Evolutionary conservation across 306 rosid species (phyloP), one percentile per base, ranked within the genome.

Genomic region (Prunus armeniaca): DNA sequence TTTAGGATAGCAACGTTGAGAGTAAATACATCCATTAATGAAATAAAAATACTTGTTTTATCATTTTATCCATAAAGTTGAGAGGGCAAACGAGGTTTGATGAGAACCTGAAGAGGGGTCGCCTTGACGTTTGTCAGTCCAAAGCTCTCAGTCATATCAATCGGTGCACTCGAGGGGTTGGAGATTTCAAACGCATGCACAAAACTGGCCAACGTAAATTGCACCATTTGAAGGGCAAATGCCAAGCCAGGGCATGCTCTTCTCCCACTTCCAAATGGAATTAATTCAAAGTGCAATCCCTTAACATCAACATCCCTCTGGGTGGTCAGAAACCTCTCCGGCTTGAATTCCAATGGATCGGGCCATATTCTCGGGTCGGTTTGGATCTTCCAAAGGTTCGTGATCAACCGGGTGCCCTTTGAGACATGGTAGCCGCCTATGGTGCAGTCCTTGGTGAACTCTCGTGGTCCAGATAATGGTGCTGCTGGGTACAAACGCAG

Each of bases 251-350:
- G 87, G 3, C 91, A 84, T 4, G 76, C 25, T 84, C 89, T 75
- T 43, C 89, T 69, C 0, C 91, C 91, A 12, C 81, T 72, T 1
- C 87, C 89, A 63, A 90, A 88, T 0, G 92, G 96, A 32, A 85
- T 75, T 1, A 88, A 67, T 64, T 86, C 82, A 18, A 78, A 88
- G 63, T 81, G 75, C 2, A 81, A 71, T 7, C 90, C 90, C 66
- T 58, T 88, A 0, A 84, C 74, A 60, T 90, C 89, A 7, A 88
- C 50, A 18, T 32, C 60, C 43, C 76, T 84, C 54, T 90, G 89
- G 5, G 77, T 79, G 12, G 61, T 84, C 51, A 89, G 49, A 50
- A 87, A 87, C 45, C 90, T 85, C 74, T 89, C 89, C 0, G 90
- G 94, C 68, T 69, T 74, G 80, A 85, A 89, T 65, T 86, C 75